Conservation (phyloP, 1,284 basidiomycete species). For the Cutaneotrichosporon sp. region DNA sequence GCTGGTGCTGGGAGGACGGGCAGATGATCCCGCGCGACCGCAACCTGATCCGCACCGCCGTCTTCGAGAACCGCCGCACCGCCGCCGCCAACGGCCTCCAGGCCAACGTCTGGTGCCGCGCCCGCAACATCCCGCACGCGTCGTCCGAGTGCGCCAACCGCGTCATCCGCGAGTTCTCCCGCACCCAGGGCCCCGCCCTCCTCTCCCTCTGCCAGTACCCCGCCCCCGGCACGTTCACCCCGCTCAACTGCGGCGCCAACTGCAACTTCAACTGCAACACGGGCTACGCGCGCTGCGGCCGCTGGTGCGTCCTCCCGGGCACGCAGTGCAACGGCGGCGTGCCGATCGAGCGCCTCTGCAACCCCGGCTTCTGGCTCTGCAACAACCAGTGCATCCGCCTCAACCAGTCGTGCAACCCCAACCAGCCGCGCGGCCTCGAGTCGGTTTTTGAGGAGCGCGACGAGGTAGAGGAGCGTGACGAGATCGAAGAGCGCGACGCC, state of each 20-base stretch:
- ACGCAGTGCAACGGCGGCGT: conserved; percentile 8
- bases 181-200: conserved; percentile 1
- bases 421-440: neutral
- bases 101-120: too few species aligned
- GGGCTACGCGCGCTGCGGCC: neutral
- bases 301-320: neutral
- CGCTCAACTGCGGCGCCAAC: neutral
- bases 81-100: too few species aligned
- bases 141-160: neutral
- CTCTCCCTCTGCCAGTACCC: conserved; percentile 5
- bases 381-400: neutral
- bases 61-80: too few species aligned
- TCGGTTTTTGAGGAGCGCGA: neutral
- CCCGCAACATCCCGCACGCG: too few species aligned
- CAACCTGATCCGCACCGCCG: too few species aligned
- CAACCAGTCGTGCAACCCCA: neutral
- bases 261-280: neutral
- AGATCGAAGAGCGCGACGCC: neutral
- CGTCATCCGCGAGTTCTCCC: neutral
- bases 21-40: too few species aligned
- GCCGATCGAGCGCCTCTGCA: neutral
- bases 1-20: too few species aligned
- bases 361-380: neutral
- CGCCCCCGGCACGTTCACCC: neutral
- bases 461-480: neutral